Conservation (phyloP, 371 early-diverging fungal species). For the Fennellomyces sp. region DNA sequence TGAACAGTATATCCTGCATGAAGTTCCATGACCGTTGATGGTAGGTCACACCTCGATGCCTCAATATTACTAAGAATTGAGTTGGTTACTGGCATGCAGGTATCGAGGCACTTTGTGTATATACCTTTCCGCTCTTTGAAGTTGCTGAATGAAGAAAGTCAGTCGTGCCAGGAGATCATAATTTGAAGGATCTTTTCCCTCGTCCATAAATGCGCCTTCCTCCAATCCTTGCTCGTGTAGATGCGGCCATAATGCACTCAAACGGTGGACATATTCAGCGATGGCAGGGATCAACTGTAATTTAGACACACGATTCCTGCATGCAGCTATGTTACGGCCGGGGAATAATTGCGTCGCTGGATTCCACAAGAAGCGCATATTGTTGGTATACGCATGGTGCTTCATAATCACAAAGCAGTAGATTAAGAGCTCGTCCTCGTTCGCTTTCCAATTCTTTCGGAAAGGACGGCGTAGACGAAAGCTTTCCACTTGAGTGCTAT, state of each 20-base stretch:
- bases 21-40: too few relatives aligned
- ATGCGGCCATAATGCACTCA: conserved; percentile 34
- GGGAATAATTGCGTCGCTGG: conserved; percentile 25
- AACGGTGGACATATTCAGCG: conserved; percentile 25
- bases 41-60: background rate
- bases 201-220: conserved; percentile 31
- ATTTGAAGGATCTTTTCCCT: conserved; percentile 18
- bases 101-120: background rate
- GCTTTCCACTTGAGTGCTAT: background rate
- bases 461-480: background rate
- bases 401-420: conserved; percentile 38
- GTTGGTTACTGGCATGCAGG: background rate
- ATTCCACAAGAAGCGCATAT: conserved; percentile 41
- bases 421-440: conserved; percentile 57
- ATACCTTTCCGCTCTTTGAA: background rate
- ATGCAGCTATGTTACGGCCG: too few relatives aligned
- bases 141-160: conserved; percentile 37
- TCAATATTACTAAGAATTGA: too few relatives aligned
- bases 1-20: too few relatives aligned
- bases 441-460: conserved; percentile 30
- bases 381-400: conserved; percentile 6
- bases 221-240: conserved; percentile 38
- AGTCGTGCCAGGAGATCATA: conserved; percentile 37
- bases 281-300: conserved; percentile 23
- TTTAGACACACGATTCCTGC: conserved; percentile 32